Conservation (phyloP, 2,329 filamentous ascomycete species). For the Gaeumannomyces tritici region DNA sequence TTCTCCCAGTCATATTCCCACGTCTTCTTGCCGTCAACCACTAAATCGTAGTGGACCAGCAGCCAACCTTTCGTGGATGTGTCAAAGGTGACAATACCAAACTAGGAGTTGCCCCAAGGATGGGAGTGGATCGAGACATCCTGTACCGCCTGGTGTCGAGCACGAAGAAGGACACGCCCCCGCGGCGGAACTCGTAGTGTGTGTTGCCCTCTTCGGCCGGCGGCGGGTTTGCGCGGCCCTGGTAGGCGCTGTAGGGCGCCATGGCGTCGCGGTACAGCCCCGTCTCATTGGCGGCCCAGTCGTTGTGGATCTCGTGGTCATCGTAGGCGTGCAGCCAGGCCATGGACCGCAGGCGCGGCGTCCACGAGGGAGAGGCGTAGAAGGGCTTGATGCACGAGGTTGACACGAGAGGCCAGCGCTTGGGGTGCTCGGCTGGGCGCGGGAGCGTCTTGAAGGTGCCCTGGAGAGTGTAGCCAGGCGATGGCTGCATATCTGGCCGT, state of each 20-base stretch:
- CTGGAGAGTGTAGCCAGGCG: constrained; percentile 49
- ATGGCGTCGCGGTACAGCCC: constrained; percentile 71
- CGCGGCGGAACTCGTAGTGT: constrained; percentile 83
- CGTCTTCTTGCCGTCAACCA: neutral
- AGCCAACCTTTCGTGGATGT: constrained; percentile 15
- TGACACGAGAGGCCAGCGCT: constrained; percentile 75
- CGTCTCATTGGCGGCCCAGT: constrained; percentile 77
- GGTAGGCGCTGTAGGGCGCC: constrained; percentile 81
- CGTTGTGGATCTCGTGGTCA: constrained; percentile 93
- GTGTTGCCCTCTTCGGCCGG: constrained; percentile 46
- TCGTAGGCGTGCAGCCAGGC: constrained; percentile 97
- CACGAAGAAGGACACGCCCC: constrained; percentile 89
- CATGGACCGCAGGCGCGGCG: constrained; percentile 61
- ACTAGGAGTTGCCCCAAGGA: constrained; percentile 80
- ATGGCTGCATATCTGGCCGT: too few relatives aligned
- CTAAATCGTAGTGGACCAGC: neutral
- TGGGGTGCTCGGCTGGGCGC: constrained; percentile 37
- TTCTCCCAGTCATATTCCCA: neutral
- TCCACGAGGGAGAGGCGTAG: constrained; percentile 89
- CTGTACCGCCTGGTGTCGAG: constrained; percentile 86
- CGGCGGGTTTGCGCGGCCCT: constrained; percentile 77
- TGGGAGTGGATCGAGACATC: constrained; percentile 56
- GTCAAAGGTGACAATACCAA: constrained; percentile 72
- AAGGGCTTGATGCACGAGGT: constrained; percentile 88
- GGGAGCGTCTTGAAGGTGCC: constrained; percentile 53